Evolutionary conservation across 2,329 filamentous ascomycete species (phyloP).

Genomic region (Aspergillus quadrilineatus): DNA sequence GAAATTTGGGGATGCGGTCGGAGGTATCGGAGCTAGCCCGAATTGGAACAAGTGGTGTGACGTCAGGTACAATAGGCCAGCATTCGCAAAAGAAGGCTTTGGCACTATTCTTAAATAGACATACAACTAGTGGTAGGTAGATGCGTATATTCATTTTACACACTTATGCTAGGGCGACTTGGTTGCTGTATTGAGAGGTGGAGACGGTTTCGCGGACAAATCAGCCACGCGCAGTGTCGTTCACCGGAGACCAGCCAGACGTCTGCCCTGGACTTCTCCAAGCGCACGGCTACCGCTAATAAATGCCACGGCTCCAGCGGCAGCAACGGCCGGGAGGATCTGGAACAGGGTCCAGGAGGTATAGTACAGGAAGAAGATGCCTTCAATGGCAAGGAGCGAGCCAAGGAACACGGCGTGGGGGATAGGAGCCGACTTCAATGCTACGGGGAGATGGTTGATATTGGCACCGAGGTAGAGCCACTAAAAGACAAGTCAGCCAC

Average conservation of each 20-base stretch:
- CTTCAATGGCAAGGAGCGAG: constrained; percentile 83
- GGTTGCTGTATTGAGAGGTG: neutral
- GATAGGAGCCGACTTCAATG: constrained; percentile 71
- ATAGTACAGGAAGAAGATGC: constrained; percentile 93
- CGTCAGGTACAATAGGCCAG: neutral
- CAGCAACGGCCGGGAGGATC: constrained; percentile 69
- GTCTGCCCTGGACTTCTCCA: constrained; percentile 85
- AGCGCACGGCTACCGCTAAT: constrained; percentile 86
- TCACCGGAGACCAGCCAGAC: constrained; percentile 69
- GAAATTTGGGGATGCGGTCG: neutral
- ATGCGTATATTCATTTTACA: neutral
- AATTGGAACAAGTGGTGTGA: neutral
- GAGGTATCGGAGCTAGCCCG: neutral
- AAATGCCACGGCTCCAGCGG: constrained; percentile 70
- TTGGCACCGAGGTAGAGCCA: constrained; percentile 85
- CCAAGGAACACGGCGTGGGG: constrained; percentile 83
- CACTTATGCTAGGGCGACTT: neutral
- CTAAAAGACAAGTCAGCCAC: constrained; percentile 42
- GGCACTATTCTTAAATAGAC: neutral
- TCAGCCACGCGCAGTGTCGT: constrained; percentile 6
- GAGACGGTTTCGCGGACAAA: neutral
- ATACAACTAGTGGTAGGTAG: neutral
- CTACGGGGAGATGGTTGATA: constrained; percentile 71
- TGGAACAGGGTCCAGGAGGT: constrained; percentile 89
- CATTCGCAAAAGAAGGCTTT: no score